phyloP scores from a whole-genome alignment of 2,329 filamentous ascomycete species.

The Teratosphaeria epicoccoides region DNA sequence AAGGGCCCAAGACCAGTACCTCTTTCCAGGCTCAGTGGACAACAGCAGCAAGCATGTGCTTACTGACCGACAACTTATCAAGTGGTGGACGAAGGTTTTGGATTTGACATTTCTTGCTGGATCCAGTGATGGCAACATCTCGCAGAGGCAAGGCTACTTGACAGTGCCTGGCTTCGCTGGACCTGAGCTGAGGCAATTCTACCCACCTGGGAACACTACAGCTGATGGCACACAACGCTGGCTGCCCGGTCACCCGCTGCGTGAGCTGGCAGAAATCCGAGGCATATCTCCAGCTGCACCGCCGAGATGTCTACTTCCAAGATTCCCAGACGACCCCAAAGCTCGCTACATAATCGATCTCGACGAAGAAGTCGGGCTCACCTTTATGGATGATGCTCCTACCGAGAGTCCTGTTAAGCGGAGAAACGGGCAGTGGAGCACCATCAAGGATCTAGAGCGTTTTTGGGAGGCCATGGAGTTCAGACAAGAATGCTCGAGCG shows the following conservation, averaged over 20 bases:
- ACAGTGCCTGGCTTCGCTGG: slow-evolving; percentile 76
- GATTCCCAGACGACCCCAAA: slow-evolving; percentile 92
- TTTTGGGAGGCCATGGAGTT: slow-evolving; percentile 99
- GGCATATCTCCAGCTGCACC: slow-evolving; percentile 42
- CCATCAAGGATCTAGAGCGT: slow-evolving; percentile 70
- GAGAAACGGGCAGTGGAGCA: slow-evolving; percentile 66
- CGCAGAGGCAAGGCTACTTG: slow-evolving; percentile 51
- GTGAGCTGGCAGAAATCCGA: slow-evolving; percentile 58
- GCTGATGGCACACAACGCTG: slow-evolving; percentile 24
- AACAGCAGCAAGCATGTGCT: slow-evolving; percentile 81
- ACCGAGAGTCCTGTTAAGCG: slow-evolving; percentile 27
- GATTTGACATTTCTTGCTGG: slow-evolving; percentile 56
- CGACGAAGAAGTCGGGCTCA: slow-evolving; percentile 55
- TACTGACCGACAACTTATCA: slow-evolving; percentile 79
- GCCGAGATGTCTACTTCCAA: slow-evolving; percentile 69
- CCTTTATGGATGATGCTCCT: slow-evolving; percentile 19
- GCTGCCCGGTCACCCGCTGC: slow-evolving; percentile 57
- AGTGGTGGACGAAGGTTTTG: slow-evolving; percentile 89
- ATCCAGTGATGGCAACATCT: background rate
- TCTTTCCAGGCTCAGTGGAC: slow-evolving; percentile 85
- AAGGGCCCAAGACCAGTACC: slow-evolving; percentile 80
- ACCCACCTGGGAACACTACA: slow-evolving; percentile 45
- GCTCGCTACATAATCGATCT: slow-evolving; percentile 79
- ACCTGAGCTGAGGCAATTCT: slow-evolving; percentile 69
- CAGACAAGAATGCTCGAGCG: slow-evolving; percentile 88